Evolutionary conservation across 495 filamentous ascomycete genomes (phyloP), one percentile per base, ranked within the genome.

Genomic region (Penicillium flavigenum): DNA sequence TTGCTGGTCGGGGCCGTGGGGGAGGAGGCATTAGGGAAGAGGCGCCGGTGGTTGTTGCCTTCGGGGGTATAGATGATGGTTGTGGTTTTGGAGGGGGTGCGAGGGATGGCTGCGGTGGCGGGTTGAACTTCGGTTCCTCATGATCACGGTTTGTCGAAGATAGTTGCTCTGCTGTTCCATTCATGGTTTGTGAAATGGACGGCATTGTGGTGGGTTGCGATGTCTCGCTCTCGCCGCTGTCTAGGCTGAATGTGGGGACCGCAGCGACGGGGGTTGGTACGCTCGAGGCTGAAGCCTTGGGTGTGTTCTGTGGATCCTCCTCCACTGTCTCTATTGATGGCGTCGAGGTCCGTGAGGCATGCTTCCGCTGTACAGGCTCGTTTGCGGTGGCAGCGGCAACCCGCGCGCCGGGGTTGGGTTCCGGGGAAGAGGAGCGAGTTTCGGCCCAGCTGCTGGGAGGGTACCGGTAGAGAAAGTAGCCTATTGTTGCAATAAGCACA

Each of bases 301-400:
- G 81, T 7, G 81, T 84, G 1, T 70, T 72, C 51, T 80, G 75
- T 4, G 72, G 56, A 38, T 73, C 76, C 47, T 32, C 46, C 31
- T 51, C 59, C 44, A 59, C 65, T 29, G 16, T 67, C 39, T 60
- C 57, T 49, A 47, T 38, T 19, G 44, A 42, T 44, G 45, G 57
- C 41, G 45, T 54, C 31, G 57, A 36, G 32, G 43, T 3, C 42
- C 17, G 38, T 54, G 34, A 32, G 27, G 47, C 64, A 55, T 58
- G 56, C 24, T 48, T 58, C 22, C 34, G 45, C 31, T 49, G 41
- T 10, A 36, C 24, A 39, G 46, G 47, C 32, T 62, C 46, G 20
- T 67, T 55, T 9, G 62, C 24, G n/a, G 64, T 14, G 44, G 47
- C 22, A 57, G 54, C 31, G 32, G 51, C 11, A 19, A 42, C 22